Evolutionary conservation across 1,284 basidiomycete species (phyloP).

Genomic region (Ustilago loliicola): DNA sequence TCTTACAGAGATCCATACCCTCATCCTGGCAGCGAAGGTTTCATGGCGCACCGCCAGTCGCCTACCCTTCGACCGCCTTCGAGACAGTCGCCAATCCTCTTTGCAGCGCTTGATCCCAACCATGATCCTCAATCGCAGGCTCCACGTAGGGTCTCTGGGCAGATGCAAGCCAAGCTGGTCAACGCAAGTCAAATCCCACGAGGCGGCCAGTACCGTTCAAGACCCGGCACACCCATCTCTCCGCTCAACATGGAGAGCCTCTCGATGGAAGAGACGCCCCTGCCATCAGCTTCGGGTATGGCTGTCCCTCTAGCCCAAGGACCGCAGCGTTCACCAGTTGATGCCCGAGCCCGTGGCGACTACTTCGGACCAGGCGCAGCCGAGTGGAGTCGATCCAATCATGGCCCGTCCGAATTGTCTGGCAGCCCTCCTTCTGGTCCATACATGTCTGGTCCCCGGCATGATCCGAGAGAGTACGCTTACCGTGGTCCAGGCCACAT

Average conservation of each 20-base stretch:
- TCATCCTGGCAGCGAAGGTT: slow-evolving; percentile 13
- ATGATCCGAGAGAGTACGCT: slow-evolving; percentile 22
- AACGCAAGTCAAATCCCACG: slow-evolving; percentile 20
- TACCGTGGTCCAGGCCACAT: slow-evolving; percentile 18
- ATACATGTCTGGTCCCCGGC: slow-evolving; percentile 7
- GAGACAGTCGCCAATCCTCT: slow-evolving; percentile 48
- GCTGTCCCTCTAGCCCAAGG: slow-evolving; percentile 17
- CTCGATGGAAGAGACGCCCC: slow-evolving; percentile 44
- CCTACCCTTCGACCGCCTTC: slow-evolving; percentile 21
- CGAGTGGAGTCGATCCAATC: slow-evolving; percentile 25
- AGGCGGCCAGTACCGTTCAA: slow-evolving; percentile 23
- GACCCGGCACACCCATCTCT: slow-evolving; percentile 54
- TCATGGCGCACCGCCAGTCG: slow-evolving; percentile 15
- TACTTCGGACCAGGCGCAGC: slow-evolving; percentile 34
- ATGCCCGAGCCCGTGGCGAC: slow-evolving; percentile 36
- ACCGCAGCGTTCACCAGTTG: slow-evolving; percentile 33
- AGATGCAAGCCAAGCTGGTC: slow-evolving; percentile 9
- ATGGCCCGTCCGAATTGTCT: slow-evolving; percentile 11
- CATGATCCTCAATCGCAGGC: slow-evolving; percentile 24
- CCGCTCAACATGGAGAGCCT: slow-evolving; percentile 54
- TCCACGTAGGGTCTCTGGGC: slow-evolving; percentile 5
- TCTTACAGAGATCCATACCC: slow-evolving; percentile 15
- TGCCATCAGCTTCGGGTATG: slow-evolving; percentile 45
- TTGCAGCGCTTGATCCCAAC: slow-evolving; percentile 45
- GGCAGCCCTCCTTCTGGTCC: slow-evolving; percentile 24